Percentiles rank a stretch among this genome's conserved stretches.
These are phyloP conservation scores for Ogataea salicorniae DNA, from an alignment of 805 yeast species.

Conservation along the genomic window DNA sequence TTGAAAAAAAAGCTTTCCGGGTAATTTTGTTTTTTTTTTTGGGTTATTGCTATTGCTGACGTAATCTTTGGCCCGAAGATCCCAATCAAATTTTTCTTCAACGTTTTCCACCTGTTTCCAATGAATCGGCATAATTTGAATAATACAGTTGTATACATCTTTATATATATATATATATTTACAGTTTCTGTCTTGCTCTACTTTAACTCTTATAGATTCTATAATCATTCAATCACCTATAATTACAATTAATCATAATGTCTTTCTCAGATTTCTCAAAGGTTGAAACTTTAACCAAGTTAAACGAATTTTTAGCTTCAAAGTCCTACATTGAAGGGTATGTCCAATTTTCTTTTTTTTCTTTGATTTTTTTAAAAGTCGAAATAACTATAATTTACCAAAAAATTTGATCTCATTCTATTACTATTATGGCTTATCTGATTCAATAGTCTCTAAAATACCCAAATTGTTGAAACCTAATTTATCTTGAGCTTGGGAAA, in stretches of 20 bases:
- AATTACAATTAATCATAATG: conserved; percentile 37
- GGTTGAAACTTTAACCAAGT: conserved; percentile 64
- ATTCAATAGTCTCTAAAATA: neutral
- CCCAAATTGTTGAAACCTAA: no score
- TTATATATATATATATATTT: no score
- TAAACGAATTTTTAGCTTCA: conserved; percentile 83
- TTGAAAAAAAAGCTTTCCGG: no score
- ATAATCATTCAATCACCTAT: neutral
- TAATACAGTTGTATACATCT: no score
- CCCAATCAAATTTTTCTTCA: no score
- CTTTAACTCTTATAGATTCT: neutral
- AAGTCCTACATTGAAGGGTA: conserved; percentile 96
- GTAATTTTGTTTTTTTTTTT: no score
- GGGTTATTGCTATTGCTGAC: no score
- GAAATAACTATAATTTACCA: neutral
- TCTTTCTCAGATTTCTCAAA: conserved; percentile 79
- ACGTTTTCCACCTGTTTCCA: no score
- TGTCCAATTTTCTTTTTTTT: conserved; percentile 33
- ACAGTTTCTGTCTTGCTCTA: neutral
- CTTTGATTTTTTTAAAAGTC: no score
- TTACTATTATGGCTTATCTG: neutral
- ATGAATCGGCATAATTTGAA: no score
- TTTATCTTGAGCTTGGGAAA: no score
- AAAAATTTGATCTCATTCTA: neutral
- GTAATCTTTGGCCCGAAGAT: no score